Evolutionary conservation across 73 alveolate genomes (phyloP).

Genomic region (Paramecium tetraurelia): DNA sequence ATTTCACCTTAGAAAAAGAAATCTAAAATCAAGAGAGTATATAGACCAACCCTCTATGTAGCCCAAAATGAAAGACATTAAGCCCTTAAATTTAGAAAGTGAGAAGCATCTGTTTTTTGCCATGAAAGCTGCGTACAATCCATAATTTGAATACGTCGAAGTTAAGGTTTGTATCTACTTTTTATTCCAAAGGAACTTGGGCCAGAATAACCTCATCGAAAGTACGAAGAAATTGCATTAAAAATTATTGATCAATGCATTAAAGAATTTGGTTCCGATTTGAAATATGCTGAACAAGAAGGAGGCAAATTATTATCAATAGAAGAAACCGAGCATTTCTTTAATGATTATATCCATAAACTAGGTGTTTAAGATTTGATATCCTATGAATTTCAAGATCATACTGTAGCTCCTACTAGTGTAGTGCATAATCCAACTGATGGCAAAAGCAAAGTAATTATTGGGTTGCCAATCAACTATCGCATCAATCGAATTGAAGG

Average conservation of each 20-base stretch:
- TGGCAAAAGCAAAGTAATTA: slow-evolving; percentile 68
- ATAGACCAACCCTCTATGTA: background rate
- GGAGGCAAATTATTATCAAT: slow-evolving; percentile 72
- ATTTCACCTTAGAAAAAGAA: slow-evolving; percentile 34
- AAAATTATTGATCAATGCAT: slow-evolving; percentile 71
- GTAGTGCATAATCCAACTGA: slow-evolving; percentile 64
- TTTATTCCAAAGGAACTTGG: background rate
- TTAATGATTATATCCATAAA: slow-evolving; percentile 68
- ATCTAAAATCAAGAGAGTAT: background rate
- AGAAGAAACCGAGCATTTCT: slow-evolving; percentile 68
- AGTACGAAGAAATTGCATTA: slow-evolving; percentile 62
- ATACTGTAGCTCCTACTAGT: slow-evolving; percentile 80
- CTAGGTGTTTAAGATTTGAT: slow-evolving; percentile 64
- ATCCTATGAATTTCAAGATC: slow-evolving; percentile 56
- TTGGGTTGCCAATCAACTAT: slow-evolving; percentile 80
- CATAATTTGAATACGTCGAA: slow-evolving; percentile 73
- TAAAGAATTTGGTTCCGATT: slow-evolving; percentile 70
- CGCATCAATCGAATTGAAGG: slow-evolving; percentile 76
- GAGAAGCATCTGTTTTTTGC: slow-evolving; percentile 76
- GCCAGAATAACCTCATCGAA: slow-evolving; percentile 51
- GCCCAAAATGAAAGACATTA: slow-evolving; percentile 46
- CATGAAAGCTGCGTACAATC: slow-evolving; percentile 68
- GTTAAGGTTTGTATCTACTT: background rate
- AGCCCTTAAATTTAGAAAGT: slow-evolving; percentile 68
- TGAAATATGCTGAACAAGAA: slow-evolving; percentile 67